Percentiles rank a stretch among this genome's conserved stretches.
phyloP scores from a whole-genome alignment of 2,329 filamentous ascomycete genomes.

The Ascochyta pisi region DNA sequence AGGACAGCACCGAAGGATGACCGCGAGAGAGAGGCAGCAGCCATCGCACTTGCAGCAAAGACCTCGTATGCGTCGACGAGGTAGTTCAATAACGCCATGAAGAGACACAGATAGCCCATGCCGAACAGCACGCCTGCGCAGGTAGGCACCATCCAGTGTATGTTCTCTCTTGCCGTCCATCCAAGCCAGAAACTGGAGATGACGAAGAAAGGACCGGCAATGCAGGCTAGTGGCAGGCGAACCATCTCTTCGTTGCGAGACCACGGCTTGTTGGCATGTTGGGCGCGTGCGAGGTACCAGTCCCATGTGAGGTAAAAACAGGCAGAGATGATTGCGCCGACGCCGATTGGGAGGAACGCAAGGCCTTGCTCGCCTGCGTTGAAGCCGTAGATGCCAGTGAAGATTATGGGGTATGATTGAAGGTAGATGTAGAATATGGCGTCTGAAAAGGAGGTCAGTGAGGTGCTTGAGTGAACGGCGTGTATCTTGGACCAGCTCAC shows the following conservation, averaged over 20 bases:
- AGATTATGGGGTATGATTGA: constrained; percentile 74
- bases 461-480: background rate
- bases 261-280: constrained; percentile 61
- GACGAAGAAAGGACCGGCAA: constrained; percentile 69
- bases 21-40: constrained; percentile 81
- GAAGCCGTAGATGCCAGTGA: constrained; percentile 67
- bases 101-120: constrained; percentile 56
- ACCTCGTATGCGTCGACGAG: constrained; percentile 70
- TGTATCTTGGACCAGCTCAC: constrained; percentile 46
- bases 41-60: constrained; percentile 79
- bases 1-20: constrained; percentile 74
- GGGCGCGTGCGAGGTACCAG: constrained; percentile 61
- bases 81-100: constrained; percentile 68
- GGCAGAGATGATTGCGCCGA: constrained; percentile 66
- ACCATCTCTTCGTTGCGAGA: constrained; percentile 69
- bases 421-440: constrained; percentile 76
- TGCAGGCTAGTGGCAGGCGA: constrained; percentile 73
- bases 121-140: constrained; percentile 54
- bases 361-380: constrained; percentile 70
- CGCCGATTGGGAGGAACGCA: constrained; percentile 71
- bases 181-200: constrained; percentile 53
- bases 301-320: constrained; percentile 72
- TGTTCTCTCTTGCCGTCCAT: constrained; percentile 47
- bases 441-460: constrained; percentile 25
- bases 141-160: constrained; percentile 55